Evolutionary conservation across 371 early-diverging fungal species (phyloP), one percentile per base, ranked within the genome.

Genomic region (Gilbertella persicaria): DNA sequence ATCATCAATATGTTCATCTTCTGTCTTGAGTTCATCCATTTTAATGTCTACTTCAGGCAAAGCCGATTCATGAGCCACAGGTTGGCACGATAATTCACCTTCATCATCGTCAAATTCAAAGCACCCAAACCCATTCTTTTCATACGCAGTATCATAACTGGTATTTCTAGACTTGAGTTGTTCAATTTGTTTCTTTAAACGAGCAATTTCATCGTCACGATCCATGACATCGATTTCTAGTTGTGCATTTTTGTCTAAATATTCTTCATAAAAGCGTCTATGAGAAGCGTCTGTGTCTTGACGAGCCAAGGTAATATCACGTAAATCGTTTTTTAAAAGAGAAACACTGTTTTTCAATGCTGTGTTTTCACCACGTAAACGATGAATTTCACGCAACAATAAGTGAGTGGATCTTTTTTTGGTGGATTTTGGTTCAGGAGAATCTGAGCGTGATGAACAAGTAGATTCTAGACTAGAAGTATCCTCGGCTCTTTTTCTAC

Each of bases 361-460:
- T 2, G 48, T 52, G 42, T 78, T 78, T 50, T 78, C 78, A 12
- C 64, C 57, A 7, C 71, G 66, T 24, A 78, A 50, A 6, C 73
- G 66, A 29, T 69, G 65, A 13, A 78, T 66, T 57, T 78, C 73
- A 30, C 75, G 67, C 12, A 68, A 21, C 5, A 78, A 28, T 9
- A 61, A 29, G 36, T 64, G 62, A 19, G 60, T 53, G 7, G 66
- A 62, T 7, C 46, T 35, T 23, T 62, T 57, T 24, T 64, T 73
- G 21, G 24, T 26, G 12, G 40, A 16, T 37, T 48, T 59, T 2
- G 51, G 53, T 26, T 58, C 50, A 40, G 51, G 58, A 37, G 57
- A 56, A 9, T 41, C 41, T 7, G 57, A 48, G 5, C 57, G 57
- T 9, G 53, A 53, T 3, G 53, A 53, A 19, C 33, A 52, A 12